Evolutionary conservation across 805 yeast species (phyloP).

Genomic region (Candida ovalis): DNA sequence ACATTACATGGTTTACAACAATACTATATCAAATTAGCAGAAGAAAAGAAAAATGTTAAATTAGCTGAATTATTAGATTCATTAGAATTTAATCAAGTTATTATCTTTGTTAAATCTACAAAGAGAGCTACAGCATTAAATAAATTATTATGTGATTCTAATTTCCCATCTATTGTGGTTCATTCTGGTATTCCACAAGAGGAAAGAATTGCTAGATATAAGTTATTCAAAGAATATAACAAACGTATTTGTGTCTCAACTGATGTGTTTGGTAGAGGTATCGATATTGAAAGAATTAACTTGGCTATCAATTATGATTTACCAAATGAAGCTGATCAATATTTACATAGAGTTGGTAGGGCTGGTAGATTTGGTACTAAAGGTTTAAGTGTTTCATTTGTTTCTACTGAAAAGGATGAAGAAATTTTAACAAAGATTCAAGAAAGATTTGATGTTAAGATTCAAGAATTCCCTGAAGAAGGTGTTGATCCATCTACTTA

Average conservation of each 20-base stretch:
- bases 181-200: constrained; percentile 95
- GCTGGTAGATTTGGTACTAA: constrained; percentile 99
- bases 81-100: constrained; percentile 96
- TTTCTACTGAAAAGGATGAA: constrained; percentile 81
- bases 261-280: constrained; percentile 99
- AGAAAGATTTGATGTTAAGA: constrained; percentile 94
- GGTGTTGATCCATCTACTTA: constrained; percentile 97
- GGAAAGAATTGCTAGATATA: constrained; percentile 96
- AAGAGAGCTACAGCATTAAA: constrained; percentile 90
- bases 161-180: constrained; percentile 96
- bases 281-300: constrained; percentile 97
- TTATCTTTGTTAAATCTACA: constrained; percentile 89
- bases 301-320: constrained; percentile 96
- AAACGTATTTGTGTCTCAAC: constrained; percentile 98
- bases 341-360: constrained; percentile 98
- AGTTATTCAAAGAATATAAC: constrained; percentile 94
- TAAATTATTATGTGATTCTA: constrained; percentile 81
- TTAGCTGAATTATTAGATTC: constrained; percentile 89
- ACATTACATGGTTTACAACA: constrained; percentile 98
- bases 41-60: constrained; percentile 89
- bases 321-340: constrained; percentile 96
- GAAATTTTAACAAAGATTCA: constrained; percentile 89
- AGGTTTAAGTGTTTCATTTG: constrained; percentile 93
- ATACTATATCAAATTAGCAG: constrained; percentile 84
- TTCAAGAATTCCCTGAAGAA: constrained; percentile 93